These are phyloP conservation scores for Phytophthora hybrid DNA, from an alignment of 352 stramenopile genomes.

Conservation along the genomic window DNA sequence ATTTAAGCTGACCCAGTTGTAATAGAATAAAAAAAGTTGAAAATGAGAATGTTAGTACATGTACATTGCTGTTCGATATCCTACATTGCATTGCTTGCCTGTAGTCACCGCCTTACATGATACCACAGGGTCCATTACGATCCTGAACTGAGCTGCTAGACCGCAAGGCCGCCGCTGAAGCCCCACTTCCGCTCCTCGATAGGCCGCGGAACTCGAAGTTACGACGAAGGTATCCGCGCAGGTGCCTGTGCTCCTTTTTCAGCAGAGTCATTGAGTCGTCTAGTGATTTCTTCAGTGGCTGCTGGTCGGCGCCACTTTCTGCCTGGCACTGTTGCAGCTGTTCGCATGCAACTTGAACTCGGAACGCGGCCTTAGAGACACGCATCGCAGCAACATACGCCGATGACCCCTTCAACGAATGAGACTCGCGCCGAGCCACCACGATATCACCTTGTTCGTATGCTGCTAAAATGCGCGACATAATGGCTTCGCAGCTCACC, in stretches of 20 bases:
- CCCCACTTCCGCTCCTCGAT: constrained; percentile 30
- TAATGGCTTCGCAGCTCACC: constrained; percentile 63
- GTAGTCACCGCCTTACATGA: constrained; percentile 36
- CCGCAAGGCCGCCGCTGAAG: constrained; percentile 21
- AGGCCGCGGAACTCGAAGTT: constrained; percentile 79
- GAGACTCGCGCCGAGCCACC: constrained; percentile 68
- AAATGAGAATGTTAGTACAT: constrained; percentile 37
- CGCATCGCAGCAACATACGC: constrained; percentile 81
- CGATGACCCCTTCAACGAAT: constrained; percentile 85
- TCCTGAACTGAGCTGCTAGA: constrained; percentile 26
- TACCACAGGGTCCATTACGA: constrained; percentile 36
- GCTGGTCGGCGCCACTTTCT: constrained; percentile 32
- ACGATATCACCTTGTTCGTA: constrained; percentile 57
- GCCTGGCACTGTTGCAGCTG: constrained; percentile 56
- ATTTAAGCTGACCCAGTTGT: constrained; percentile 31
- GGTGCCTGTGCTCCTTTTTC: constrained; percentile 68
- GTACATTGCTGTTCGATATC: constrained; percentile 34
- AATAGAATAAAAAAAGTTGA: constrained; percentile 26
- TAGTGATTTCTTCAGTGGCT: constrained; percentile 41
- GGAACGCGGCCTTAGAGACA: constrained; percentile 84
- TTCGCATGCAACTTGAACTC: constrained; percentile 82
- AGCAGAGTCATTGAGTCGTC: constrained; percentile 43
- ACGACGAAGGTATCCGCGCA: constrained; percentile 79
- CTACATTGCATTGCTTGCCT: constrained; percentile 25
- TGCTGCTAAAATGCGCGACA: constrained; percentile 63